Conservation (phyloP, 352 stramenopile genomes). For the Phytophthora foliorum region DNA sequence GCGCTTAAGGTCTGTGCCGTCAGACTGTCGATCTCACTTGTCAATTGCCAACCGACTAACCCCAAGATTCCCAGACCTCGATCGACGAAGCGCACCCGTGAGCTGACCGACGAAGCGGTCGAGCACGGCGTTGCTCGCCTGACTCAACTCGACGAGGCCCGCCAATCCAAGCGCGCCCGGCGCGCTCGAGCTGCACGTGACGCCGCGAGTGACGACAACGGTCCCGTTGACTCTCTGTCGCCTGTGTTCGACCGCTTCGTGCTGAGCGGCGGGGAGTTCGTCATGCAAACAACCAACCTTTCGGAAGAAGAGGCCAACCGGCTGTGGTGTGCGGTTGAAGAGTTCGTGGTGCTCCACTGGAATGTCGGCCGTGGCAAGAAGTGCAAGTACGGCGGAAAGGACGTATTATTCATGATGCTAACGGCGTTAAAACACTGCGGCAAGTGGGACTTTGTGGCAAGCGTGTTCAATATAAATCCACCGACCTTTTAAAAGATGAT, state of each 20-base stretch:
- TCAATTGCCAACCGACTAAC: background rate
- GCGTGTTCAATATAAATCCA: conserved; percentile 12
- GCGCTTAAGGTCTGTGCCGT: too few species aligned
- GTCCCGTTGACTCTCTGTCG: background rate
- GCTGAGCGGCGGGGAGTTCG: background rate
- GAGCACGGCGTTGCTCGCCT: conserved; percentile 10
- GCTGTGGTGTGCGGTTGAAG: conserved; percentile 9
- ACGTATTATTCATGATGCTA: conserved; percentile 12
- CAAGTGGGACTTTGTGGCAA: conserved; percentile 14
- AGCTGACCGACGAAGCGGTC: conserved; percentile 12
- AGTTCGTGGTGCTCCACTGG: conserved; percentile 10
- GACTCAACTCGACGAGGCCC: conserved; percentile 1
- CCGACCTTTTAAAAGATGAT: conserved; percentile 9
- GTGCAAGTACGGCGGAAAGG: conserved; percentile 15
- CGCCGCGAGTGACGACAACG: conserved; percentile 7
- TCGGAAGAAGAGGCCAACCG: conserved; percentile 3
- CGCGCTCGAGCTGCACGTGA: background rate
- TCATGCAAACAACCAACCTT: conserved; percentile 14
- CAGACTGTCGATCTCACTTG: too few species aligned
- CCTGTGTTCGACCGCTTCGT: conserved; percentile 13
- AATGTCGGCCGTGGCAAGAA: conserved; percentile 21
- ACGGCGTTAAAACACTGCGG: background rate
- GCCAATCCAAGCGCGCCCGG: conserved; percentile 12
- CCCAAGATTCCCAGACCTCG: conserved; percentile 4
- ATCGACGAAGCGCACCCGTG: background rate